Evolutionary conservation across 2,329 filamentous ascomycete genomes (phyloP).

Genomic region (Phaeosphaeria sp.): DNA sequence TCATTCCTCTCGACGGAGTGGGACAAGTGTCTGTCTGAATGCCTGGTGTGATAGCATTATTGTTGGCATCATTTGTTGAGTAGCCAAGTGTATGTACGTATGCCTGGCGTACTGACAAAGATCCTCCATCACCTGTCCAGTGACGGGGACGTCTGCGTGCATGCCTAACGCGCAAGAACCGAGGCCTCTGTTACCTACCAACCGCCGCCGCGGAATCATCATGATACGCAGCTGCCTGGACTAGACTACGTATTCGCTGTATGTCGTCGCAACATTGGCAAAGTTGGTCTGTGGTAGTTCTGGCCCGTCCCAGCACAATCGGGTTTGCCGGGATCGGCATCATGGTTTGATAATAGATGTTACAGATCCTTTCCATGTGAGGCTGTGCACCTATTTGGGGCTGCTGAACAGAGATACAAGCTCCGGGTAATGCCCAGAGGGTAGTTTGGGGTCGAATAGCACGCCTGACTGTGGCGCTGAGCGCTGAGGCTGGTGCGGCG

Average conservation of each 20-base stretch:
- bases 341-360: background rate
- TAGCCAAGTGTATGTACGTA: background rate
- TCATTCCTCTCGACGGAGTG: background rate
- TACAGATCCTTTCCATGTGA: too few relatives aligned
- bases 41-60: background rate
- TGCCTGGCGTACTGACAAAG: background rate
- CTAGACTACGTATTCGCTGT: background rate
- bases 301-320: background rate
- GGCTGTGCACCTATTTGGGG: background rate
- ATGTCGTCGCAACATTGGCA: background rate
- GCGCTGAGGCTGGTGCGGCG: slow-evolving; percentile 5
- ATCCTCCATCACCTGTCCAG: background rate
- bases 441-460: background rate
- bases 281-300: background rate
- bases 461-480: slow-evolving; percentile 4
- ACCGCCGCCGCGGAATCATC: background rate
- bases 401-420: too few relatives aligned
- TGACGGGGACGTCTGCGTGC: background rate
- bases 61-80: background rate
- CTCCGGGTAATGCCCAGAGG: background rate
- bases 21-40: background rate
- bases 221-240: background rate
- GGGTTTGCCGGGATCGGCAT: background rate
- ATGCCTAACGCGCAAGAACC: background rate
- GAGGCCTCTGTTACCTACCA: background rate